Base-by-base conservation (phyloP, 192 early-diverging fungal species). In the Backusella psychrophila region DNA sequence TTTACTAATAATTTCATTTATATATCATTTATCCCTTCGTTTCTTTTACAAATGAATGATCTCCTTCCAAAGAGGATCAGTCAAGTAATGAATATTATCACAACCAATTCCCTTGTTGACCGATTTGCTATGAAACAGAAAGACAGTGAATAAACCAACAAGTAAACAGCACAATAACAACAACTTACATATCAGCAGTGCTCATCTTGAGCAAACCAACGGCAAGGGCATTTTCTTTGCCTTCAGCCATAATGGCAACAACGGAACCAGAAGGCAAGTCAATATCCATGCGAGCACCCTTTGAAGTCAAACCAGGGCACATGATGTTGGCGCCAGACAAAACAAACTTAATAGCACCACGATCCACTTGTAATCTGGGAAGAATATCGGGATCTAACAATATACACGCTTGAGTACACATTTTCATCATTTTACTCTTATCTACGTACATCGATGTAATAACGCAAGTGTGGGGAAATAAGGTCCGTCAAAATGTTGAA, bases 331-430 rank as follows among this genome's bases (percentile, higher is more conserved):
- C 97, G 1, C 97, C 97, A 12, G 92, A 92, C 23, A 99, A 90
- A 6, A 99, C 94, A 84, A 96, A 98, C 85, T 99, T 99, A 83
- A 99, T 98, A 42, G 98, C 98, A 6, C 98, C 98, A 15, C 92
- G 89, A 80, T 99, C 98, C 31, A 98, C 96, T 77, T 97, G 95
- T 67, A 98, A 84, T 23, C 86, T 85, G 38, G 96, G 96, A 80
- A 99, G 86, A 65, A 97, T 95, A 83, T 92, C 91, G 0, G 98
- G 98, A 86, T 93, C 94, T 93, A 71, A 52, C 36, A 41, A 14
- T 78, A 68, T 26, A 72, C 39, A 7, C 21, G 19, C 33, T 39
- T 39, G 38, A 39, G 38, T 11, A 23, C 19, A 17, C 19, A 52
- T 52, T n/a, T n/a, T 33, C 33, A 52, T n/a, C 19, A n/a, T 52